Base-by-base conservation (phyloP, 2,329 filamentous ascomycete genomes). In the Escovopsis sp. region DNA sequence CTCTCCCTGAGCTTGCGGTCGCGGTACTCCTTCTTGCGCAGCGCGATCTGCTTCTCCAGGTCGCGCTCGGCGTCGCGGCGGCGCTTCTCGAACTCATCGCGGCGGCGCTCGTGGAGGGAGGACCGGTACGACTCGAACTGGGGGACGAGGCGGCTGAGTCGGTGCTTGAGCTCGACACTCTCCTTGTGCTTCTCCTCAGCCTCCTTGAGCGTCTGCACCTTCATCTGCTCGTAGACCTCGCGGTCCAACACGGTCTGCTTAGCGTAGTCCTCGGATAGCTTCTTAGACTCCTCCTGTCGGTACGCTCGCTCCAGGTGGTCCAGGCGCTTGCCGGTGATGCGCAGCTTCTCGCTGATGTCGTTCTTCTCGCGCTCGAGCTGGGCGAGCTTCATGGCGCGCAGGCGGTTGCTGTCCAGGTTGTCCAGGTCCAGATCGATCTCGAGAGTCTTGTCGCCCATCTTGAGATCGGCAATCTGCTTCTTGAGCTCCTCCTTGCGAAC, bases 361-460 rank as follows among this genome's bases (percentile, higher is more conserved):
- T 88, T 93, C 79, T 96, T 98, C 68, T 96, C 90, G 49, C 88
- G 87, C 64, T 96, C 90, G 10, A 98, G 74, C 60, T 94, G 88
- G 41, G 84, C 81, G 39, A 98, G 73, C 69, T 96, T 96, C 64
- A 98, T 80, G 47, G 83, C 80, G 56, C 90, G 87, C 48, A 98
- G 82, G 44, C 80, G 79, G 58, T 85, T 86, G 57, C 78, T 83
- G 59, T 96, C 87, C 38, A 94, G 72, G 45, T 83, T 83, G 42
- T 90, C 79, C 37, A 94, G 68, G 49, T 94, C 76, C 38, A 84
- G 61, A 48, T 86, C 85, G 42, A 94, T 79, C 44, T 78, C 69
- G 30, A 76, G 61, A 34, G 64, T 72, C 66, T 92, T 92, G 45
- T 80, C 74, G 41, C 79, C 81, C 47, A 85, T 79, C 68, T 94